A percentile compares a stretch with the other conserved stretches of the same genome.
phyloP scores from a whole-genome alignment of 106 monocot genomes.

The Allium cepa region DNA sequence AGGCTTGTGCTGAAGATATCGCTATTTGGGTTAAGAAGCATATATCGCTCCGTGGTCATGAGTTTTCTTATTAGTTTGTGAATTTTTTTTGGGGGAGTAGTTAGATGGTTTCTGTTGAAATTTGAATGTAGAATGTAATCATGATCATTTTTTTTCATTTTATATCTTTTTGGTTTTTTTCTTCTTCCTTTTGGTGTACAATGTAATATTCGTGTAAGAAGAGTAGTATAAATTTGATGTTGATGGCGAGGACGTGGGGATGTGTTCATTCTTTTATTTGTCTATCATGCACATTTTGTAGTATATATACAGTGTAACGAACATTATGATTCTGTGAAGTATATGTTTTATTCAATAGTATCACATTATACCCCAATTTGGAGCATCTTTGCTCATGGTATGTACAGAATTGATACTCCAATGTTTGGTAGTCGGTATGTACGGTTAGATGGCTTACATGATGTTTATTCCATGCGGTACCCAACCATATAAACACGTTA shows the following conservation, averaged over 20 bases:
- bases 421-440: no score
- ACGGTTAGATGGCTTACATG: no score
- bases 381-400: no score
- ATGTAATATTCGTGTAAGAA: constrained; percentile 2
- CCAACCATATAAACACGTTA: no score
- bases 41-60: constrained; percentile 41
- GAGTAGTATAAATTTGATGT: constrained; percentile 1
- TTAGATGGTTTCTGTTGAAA: neutral
- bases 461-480: no score
- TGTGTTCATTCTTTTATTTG: constrained; percentile 5
- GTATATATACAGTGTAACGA: neutral
- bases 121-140: constrained; percentile 1
- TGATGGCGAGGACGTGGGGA: neutral
- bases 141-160: constrained; percentile 19
- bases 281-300: constrained; percentile 6
- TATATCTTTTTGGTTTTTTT: no score
- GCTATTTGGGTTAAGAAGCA: constrained; percentile 56
- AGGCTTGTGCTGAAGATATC: constrained; percentile 46
- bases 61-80: constrained; percentile 42
- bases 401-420: no score
- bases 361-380: no score
- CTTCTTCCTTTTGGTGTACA: neutral
- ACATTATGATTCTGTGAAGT: no score
- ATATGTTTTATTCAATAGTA: no score
- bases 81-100: neutral